Evolutionary conservation across 441 rosid genomes (phyloP).

Genomic region (Daphne laureola): DNA sequence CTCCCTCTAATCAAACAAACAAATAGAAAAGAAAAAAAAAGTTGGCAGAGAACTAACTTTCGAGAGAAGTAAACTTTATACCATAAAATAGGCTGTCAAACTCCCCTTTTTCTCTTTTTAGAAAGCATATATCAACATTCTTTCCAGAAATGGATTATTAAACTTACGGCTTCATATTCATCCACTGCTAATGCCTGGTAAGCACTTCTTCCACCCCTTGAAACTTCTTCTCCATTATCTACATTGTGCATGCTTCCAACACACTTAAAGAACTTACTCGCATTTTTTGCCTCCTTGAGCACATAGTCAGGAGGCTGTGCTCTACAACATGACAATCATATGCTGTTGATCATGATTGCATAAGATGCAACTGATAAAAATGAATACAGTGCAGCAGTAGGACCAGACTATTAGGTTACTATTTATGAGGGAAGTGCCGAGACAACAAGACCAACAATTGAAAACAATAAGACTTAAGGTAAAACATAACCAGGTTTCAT

Average conservation of each 20-base stretch:
- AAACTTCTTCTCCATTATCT: slow-evolving; percentile 56
- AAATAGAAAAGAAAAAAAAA: slow-evolving; percentile 15
- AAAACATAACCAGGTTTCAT: no score
- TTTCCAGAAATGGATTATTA: no score
- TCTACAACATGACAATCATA: slow-evolving; percentile 44
- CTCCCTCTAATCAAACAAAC: slow-evolving; percentile 65
- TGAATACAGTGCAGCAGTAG: no score
- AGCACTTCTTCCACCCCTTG: slow-evolving; percentile 54
- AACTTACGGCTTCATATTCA: slow-evolving; percentile 95
- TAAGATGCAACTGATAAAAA: slow-evolving; percentile 5
- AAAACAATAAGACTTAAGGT: no score
- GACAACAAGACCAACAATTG: no score
- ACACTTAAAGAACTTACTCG: slow-evolving; percentile 87
- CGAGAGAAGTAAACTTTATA: slow-evolving; percentile 6
- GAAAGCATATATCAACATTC: slow-evolving; percentile 11
- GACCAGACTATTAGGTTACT: no score
- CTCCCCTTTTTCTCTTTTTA: background rate
- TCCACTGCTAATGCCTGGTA: slow-evolving; percentile 75
- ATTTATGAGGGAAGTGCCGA: no score
- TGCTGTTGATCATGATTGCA: slow-evolving; percentile 13
- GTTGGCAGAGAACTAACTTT: slow-evolving; percentile 5
- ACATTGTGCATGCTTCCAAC: slow-evolving; percentile 67
- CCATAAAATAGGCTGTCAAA: background rate
- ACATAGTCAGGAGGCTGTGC: slow-evolving; percentile 95
- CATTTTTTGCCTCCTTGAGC: slow-evolving; percentile 87